Evolutionary conservation across 2,329 filamentous ascomycete genomes (phyloP).

Genomic region (Ceratocystis papillata): DNA sequence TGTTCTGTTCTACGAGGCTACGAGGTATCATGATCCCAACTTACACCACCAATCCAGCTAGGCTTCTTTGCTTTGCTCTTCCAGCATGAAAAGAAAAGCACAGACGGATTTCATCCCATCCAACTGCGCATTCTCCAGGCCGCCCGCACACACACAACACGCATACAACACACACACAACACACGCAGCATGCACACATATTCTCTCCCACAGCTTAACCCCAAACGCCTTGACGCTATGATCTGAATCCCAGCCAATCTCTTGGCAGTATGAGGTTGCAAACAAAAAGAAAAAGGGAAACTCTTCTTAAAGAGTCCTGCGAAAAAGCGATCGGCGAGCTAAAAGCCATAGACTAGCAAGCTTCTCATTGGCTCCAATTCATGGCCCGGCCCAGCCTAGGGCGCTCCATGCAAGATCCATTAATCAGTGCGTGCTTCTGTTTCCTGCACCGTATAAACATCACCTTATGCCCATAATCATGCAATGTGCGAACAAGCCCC

Average conservation of each 20-base stretch:
- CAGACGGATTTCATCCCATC: neutral
- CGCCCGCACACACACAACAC: neutral
- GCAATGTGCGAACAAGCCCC: neutral
- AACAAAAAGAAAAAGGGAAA: neutral
- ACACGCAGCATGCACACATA: neutral
- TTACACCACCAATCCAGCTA: neutral
- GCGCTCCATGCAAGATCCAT: neutral
- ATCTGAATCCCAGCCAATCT: conserved; percentile 1
- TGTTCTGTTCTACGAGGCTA: too few relatives aligned
- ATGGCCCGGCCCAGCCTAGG: conserved; percentile 1
- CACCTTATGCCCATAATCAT: neutral
- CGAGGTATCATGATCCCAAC: neutral
- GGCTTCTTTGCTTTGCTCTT: neutral
- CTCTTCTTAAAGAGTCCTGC: neutral
- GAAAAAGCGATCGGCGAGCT: conserved; percentile 7
- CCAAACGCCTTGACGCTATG: conserved; percentile 1
- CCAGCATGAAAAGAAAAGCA: neutral
- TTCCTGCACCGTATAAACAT: neutral
- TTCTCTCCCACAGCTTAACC: neutral
- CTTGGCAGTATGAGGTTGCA: conserved; percentile 2
- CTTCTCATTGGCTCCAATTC: neutral
- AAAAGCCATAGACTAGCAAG: neutral
- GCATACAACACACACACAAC: neutral
- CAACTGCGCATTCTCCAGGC: neutral
- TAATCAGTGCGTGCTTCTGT: neutral